These are phyloP conservation scores for Acmispon strigosus DNA, from an alignment of 306 rosid genomes.

Conservation along the genomic window DNA sequence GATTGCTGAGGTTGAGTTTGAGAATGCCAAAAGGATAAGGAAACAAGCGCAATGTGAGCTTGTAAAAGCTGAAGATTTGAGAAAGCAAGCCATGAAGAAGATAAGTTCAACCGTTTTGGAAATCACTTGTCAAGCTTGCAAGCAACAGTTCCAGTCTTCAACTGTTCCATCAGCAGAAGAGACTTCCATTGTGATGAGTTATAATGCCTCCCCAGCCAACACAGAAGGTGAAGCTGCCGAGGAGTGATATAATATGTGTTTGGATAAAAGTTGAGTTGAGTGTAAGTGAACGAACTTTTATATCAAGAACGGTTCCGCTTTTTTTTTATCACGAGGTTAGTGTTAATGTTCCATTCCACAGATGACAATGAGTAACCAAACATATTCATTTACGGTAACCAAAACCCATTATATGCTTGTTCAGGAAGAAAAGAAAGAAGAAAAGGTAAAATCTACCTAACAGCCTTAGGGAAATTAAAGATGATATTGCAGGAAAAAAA, in stretches of 20 bases:
- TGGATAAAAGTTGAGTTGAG: no score
- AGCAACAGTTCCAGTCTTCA: conserved; percentile 55
- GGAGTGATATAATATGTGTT: no score
- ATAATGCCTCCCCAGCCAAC: conserved; percentile 79
- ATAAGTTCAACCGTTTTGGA: conserved; percentile 64
- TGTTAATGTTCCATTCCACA: no score
- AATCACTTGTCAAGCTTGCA: conserved; percentile 82
- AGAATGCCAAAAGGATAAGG: conserved; percentile 71
- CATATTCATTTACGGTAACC: conserved; percentile 8
- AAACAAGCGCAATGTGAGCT: conserved; percentile 77
- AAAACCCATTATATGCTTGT: background rate
- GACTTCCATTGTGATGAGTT: conserved; percentile 70
- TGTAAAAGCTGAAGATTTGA: conserved; percentile 61
- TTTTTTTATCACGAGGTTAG: no score
- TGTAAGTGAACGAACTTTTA: no score
- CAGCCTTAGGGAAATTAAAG: background rate
- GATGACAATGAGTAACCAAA: no score
- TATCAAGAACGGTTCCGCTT: no score
- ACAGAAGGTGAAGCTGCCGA: conserved; percentile 64
- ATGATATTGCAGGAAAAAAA: conserved; percentile 1
- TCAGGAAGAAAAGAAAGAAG: background rate
- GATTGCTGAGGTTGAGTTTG: conserved; percentile 74
- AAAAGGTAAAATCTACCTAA: background rate
- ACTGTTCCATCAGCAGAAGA: conserved; percentile 48
- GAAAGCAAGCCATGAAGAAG: conserved; percentile 68